Conservation (phyloP, 2,329 filamentous ascomycete species). For the Aspergillus fischeri region DNA sequence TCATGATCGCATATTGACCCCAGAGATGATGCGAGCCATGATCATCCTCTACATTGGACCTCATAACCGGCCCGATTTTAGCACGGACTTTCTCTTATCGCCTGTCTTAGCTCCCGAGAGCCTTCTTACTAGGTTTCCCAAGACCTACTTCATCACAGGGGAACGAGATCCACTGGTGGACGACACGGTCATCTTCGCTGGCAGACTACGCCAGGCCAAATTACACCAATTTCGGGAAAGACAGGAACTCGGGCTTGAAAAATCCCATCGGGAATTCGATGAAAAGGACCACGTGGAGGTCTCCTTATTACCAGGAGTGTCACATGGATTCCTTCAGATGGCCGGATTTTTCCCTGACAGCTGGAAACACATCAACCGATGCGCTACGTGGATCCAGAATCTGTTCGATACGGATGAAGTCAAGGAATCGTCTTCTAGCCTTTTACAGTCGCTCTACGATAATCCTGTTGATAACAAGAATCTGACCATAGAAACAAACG, state of each 20-base stretch:
- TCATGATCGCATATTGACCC: slow-evolving; percentile 88
- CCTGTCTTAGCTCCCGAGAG: slow-evolving; percentile 84
- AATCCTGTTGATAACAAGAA: neutral
- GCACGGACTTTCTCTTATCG: slow-evolving; percentile 83
- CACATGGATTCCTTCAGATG: slow-evolving; percentile 92
- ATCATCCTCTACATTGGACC: slow-evolving; percentile 96
- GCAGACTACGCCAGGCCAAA: slow-evolving; percentile 76
- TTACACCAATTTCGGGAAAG: slow-evolving; percentile 53
- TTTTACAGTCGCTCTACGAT: slow-evolving; percentile 9
- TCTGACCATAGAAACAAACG: slow-evolving; percentile 9
- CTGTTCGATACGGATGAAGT: slow-evolving; percentile 51
- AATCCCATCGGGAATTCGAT: slow-evolving; percentile 56
- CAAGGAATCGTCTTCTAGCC: slow-evolving; percentile 15
- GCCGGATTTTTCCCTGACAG: slow-evolving; percentile 82
- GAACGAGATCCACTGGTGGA: slow-evolving; percentile 94
- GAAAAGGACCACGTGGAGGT: slow-evolving; percentile 77
- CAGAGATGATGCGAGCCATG: slow-evolving; percentile 99
- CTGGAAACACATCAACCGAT: slow-evolving; percentile 79
- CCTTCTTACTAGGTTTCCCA: slow-evolving; percentile 81
- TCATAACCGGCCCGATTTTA: slow-evolving; percentile 88
- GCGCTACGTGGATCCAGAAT: slow-evolving; percentile 75
- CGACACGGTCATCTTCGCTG: slow-evolving; percentile 94
- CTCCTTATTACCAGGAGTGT: slow-evolving; percentile 79
- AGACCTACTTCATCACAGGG: slow-evolving; percentile 89
- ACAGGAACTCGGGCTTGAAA: slow-evolving; percentile 54